Percentiles rank a stretch among this genome's conserved stretches.
Evolutionary conservation across 139 green algal species (phyloP).

Genomic region (Microglena sp.): DNA sequence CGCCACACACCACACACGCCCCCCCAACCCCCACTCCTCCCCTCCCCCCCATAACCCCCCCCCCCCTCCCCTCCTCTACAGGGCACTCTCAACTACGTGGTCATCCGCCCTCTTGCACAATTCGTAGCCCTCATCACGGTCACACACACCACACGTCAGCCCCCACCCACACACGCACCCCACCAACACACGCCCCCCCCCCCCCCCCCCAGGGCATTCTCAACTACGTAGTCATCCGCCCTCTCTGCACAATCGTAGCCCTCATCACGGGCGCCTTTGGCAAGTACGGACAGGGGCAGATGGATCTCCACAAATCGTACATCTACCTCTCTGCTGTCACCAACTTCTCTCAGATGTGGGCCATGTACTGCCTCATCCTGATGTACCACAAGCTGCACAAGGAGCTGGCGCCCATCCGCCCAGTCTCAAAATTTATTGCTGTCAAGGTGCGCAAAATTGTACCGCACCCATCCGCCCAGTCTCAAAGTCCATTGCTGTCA

Average conservation of each 20-base stretch:
- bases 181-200: constrained; percentile 3
- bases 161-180: not conserved
- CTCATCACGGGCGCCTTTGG: constrained; percentile 56
- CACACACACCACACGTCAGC: constrained; percentile 6
- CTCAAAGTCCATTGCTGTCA: constrained; percentile 75
- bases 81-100: constrained; percentile 88
- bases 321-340: constrained; percentile 71
- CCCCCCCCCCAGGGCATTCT: constrained; percentile 61
- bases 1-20: not conserved
- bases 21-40: too few relatives aligned
- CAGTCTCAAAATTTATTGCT: constrained; percentile 83
- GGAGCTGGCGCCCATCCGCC: constrained; percentile 83
- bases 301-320: constrained; percentile 55
- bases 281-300: constrained; percentile 62
- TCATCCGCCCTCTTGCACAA: constrained; percentile 69
- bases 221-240: constrained; percentile 85
- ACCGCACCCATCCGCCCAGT: constrained; percentile 83
- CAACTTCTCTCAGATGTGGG: constrained; percentile 79
- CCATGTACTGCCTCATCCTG: constrained; percentile 91
- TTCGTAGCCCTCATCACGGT: constrained; percentile 49
- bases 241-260: constrained; percentile 56
- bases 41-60: too few relatives aligned
- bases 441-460: too few relatives aligned
- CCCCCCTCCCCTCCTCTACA: too few relatives aligned
- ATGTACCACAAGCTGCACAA: constrained; percentile 74